phyloP scores from a whole-genome alignment of 257 asterid species.

The Lycium barbarum region DNA sequence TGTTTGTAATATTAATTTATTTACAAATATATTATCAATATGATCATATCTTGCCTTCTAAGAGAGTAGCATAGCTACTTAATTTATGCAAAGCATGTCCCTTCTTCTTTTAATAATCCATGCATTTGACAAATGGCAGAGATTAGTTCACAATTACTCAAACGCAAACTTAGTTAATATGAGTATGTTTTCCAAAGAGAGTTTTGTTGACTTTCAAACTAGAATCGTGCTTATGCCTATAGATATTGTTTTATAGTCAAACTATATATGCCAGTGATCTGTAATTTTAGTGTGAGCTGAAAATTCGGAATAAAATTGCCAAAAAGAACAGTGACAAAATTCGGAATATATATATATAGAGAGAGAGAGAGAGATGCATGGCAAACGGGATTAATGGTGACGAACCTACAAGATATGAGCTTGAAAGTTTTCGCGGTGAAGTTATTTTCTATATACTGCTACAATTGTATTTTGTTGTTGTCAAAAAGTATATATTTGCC shows the following conservation, averaged over 20 bases:
- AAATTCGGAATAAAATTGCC: background rate
- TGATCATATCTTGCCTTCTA: background rate
- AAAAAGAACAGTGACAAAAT: too few species aligned
- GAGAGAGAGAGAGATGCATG: too few species aligned
- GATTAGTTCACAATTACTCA: slow-evolving; percentile 4
- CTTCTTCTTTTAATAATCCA: background rate
- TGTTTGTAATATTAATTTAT: slow-evolving; percentile 11
- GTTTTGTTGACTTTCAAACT: background rate
- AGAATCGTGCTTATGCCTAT: background rate
- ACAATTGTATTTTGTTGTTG: too few species aligned
- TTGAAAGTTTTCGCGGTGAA: too few species aligned
- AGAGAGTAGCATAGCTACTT: background rate
- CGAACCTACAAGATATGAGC: too few species aligned
- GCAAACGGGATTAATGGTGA: too few species aligned
- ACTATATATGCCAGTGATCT: background rate
- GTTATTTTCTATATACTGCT: too few species aligned
- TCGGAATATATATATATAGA: too few species aligned
- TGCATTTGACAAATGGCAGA: slow-evolving; percentile 12
- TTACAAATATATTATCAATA: slow-evolving; percentile 5
- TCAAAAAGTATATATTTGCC: too few species aligned
- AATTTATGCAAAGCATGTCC: slow-evolving; percentile 18
- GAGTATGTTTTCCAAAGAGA: background rate
- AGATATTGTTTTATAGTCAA: background rate
- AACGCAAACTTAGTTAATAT: background rate
- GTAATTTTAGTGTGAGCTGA: background rate